phyloP scores from a whole-genome alignment of 2,329 filamentous ascomycete species.

The Zymoseptoria crescenta region DNA sequence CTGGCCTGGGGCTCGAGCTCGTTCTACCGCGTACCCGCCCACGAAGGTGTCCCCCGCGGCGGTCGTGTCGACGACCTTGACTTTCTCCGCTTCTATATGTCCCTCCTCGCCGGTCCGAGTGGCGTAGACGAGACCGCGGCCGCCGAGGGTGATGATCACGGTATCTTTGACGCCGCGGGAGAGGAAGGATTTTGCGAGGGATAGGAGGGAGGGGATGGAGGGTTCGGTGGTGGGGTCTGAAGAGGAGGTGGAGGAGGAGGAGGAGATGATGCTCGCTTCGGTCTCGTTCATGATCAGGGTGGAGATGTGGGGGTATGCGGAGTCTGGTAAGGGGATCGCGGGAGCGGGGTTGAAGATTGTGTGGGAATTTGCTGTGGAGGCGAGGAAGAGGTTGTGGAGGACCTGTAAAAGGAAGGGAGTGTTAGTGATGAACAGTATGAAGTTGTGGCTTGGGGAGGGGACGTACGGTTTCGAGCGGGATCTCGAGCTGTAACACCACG shows the following conservation, averaged over 20 bases:
- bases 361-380: conserved; percentile 25
- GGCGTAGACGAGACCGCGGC: conserved; percentile 29
- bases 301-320: conserved; percentile 59
- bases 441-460: neutral
- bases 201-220: conserved; percentile 24
- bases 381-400: conserved; percentile 26
- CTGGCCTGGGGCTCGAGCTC: conserved; percentile 43
- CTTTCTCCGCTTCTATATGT: conserved; percentile 51
- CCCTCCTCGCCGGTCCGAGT: conserved; percentile 18
- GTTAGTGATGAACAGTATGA: neutral
- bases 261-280: conserved; percentile 68
- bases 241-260: conserved; percentile 27
- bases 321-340: conserved; percentile 58
- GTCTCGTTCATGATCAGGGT: conserved; percentile 88
- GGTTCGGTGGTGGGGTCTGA: neutral
- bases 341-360: conserved; percentile 78
- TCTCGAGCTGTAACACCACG: conserved; percentile 41
- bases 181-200: conserved; percentile 50
- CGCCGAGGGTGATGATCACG: conserved; percentile 77
- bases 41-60: conserved; percentile 93
- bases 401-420: no score
- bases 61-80: conserved; percentile 82
- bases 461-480: conserved; percentile 35
- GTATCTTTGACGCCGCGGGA: conserved; percentile 63
- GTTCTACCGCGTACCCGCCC: conserved; percentile 71